Evolutionary conservation across 805 yeast genomes (phyloP).

Genomic region (Saturnispora gosingensis): DNA sequence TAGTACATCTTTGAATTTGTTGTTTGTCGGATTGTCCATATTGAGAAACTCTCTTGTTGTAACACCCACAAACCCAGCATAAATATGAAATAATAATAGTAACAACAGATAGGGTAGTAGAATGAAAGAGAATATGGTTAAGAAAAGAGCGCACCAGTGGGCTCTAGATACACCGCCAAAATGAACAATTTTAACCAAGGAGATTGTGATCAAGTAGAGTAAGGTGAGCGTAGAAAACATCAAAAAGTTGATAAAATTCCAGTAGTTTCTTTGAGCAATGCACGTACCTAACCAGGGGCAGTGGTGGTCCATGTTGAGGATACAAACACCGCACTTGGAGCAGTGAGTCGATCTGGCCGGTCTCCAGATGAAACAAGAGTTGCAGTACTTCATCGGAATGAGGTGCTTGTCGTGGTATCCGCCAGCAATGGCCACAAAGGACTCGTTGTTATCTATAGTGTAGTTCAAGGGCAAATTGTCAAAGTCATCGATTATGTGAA

Average conservation of each 20-base stretch:
- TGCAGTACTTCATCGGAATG: slow-evolving; percentile 38
- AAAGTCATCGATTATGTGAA: slow-evolving; percentile 42
- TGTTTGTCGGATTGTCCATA: slow-evolving; percentile 27
- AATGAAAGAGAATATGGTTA: slow-evolving; percentile 41
- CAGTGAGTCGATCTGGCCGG: slow-evolving; percentile 75
- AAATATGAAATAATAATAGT: slow-evolving; percentile 45
- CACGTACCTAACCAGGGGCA: slow-evolving; percentile 64
- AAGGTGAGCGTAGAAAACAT: slow-evolving; percentile 28
- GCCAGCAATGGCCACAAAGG: background rate
- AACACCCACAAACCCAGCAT: slow-evolving; percentile 45
- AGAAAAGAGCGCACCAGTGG: slow-evolving; percentile 37
- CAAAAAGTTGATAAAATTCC: slow-evolving; percentile 48
- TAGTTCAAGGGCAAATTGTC: slow-evolving; percentile 48
- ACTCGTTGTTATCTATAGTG: slow-evolving; percentile 30
- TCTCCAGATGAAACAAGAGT: slow-evolving; percentile 64
- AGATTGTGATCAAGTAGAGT: slow-evolving; percentile 21
- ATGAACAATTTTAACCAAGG: slow-evolving; percentile 22
- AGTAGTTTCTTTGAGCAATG: slow-evolving; percentile 64
- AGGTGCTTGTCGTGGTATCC: slow-evolving; percentile 12
- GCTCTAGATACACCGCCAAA: slow-evolving; percentile 18
- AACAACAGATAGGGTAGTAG: slow-evolving; percentile 46
- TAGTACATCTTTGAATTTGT: slow-evolving; percentile 24
- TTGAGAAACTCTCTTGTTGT: slow-evolving; percentile 69
- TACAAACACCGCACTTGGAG: slow-evolving; percentile 56
- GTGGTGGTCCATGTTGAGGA: slow-evolving; percentile 54